Conservation (phyloP, 164 flowering plant genomes). For the Vitis amurensis region DNA sequence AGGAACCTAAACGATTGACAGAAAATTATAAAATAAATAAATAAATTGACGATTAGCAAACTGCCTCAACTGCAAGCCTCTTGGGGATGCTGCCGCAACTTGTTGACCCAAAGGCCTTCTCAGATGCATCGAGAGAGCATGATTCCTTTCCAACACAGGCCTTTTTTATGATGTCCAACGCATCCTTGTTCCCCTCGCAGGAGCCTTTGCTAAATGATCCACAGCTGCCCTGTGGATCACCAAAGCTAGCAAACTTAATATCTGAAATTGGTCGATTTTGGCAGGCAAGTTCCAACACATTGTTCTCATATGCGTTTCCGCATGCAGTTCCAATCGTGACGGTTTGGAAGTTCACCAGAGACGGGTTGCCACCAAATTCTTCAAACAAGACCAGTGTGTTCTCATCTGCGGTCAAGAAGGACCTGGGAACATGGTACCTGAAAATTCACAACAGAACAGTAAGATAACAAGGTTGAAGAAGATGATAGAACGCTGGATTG, state of each 20-base stretch:
- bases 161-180: slow-evolving; percentile 5
- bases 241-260: slow-evolving; percentile 30
- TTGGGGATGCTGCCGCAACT: slow-evolving; percentile 16
- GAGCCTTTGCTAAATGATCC: slow-evolving; percentile 22
- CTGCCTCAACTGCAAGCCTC: slow-evolving; percentile 48
- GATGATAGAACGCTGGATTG: too few species aligned
- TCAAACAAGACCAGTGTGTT: slow-evolving; percentile 18
- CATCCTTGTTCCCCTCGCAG: slow-evolving; percentile 8
- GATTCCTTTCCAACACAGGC: slow-evolving; percentile 51
- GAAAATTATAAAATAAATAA: too few species aligned
- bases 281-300: slow-evolving; percentile 17
- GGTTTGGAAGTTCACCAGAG: slow-evolving; percentile 11
- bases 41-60: slow-evolving; percentile 24
- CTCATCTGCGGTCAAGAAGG: background rate
- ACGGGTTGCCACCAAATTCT: slow-evolving; percentile 20
- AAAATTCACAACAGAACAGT: too few species aligned
- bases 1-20: too few species aligned
- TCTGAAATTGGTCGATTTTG: slow-evolving; percentile 7
- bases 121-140: slow-evolving; percentile 34
- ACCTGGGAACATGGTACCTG: slow-evolving; percentile 17
- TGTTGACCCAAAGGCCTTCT: slow-evolving; percentile 35
- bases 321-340: slow-evolving; percentile 6
- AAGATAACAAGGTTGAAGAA: too few species aligned
- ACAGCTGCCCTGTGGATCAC: slow-evolving; percentile 22
- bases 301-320: slow-evolving; percentile 11